Base-by-base conservation (phyloP, 495 filamentous ascomycete species). In the Evernia prunastri region DNA sequence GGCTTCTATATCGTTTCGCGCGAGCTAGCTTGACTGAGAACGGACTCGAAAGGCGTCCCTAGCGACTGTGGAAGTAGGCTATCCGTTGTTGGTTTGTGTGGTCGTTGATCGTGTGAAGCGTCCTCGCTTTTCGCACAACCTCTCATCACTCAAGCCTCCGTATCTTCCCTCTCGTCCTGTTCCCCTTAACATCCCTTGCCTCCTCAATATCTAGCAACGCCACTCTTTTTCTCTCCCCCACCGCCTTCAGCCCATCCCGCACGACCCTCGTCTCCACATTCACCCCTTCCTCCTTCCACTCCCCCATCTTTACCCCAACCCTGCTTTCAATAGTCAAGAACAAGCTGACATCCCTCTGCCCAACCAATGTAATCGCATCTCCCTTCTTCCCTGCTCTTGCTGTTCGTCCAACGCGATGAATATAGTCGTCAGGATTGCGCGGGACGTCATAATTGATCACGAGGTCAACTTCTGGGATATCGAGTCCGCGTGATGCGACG, bases 361-460 rank as follows among this genome's bases (percentile, higher is more conserved):
- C 94, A 4, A 99, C 86, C 63, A 99, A 82, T 18, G 91, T 96
- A 20, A 97, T 86, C 4, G 87, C 86, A 63, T 90, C 86, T 71
- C 94, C 94, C 33, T 74, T 77, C 51, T 89, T 81, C 0, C 95
- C 94, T 10, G 94, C 94, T 80, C 94, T 84, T 11, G 95, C 94
- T 15, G 94, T 99, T 70, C 94, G 87, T 70, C 94, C 94, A 60
- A 96, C 92, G 27, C 94, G 87, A 75, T 99, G 94, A 64, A 99
- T 90, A 69, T 97, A 99, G 73, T 96, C 95, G 72, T 97, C 94
- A 40, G 94, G 92, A 72, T 97, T 91, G 4, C 93, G 86, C 2
- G 94, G 94, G 23, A 99, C 85, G 70, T 97, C 95, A 71, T 90
- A 97, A 73, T 99, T 97, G 58, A 99, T 77, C 11, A 99, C 93